phyloP scores from a whole-genome alignment of 2,329 filamentous ascomycete genomes.

The Colletotrichum spaethianum region DNA sequence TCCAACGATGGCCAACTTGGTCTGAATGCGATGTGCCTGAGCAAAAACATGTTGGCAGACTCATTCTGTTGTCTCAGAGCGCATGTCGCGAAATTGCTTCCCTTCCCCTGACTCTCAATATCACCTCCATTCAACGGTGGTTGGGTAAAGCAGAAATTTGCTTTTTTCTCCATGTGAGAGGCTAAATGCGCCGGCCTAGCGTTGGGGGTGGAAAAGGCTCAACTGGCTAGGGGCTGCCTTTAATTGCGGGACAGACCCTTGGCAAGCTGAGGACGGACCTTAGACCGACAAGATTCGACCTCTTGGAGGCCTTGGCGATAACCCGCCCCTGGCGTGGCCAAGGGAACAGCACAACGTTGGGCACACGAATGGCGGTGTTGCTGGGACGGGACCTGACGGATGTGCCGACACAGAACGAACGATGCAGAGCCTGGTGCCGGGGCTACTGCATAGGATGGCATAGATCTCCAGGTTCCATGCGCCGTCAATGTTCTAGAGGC shows the following conservation, averaged over 20 bases:
- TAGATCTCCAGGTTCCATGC: constrained; percentile 3
- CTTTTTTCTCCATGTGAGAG: neutral
- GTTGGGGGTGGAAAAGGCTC: constrained; percentile 4
- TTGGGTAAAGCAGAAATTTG: constrained; percentile 1
- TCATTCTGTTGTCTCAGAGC: constrained; percentile 14
- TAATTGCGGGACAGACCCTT: constrained; percentile 10
- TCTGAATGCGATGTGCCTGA: neutral
- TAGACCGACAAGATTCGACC: neutral
- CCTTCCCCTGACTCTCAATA: neutral
- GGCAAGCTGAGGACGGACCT: constrained; percentile 29
- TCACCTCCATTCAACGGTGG: neutral
- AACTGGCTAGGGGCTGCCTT: neutral
- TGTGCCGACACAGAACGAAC: constrained; percentile 6
- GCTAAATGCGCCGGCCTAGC: neutral
- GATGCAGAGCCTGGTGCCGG: neutral
- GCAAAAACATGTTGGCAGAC: neutral
- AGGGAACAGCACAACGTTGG: constrained; percentile 13
- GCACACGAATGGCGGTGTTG: constrained; percentile 7
- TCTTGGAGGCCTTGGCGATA: neutral
- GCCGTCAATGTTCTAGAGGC: neutral
- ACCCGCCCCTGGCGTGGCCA: constrained; percentile 14
- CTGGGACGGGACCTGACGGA: constrained; percentile 27
- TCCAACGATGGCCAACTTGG: neutral
- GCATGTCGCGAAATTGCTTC: neutral
- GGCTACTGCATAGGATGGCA: neutral